phyloP scores from a whole-genome alignment of 345 rosid species.

The Moricandia moricandioides region DNA sequence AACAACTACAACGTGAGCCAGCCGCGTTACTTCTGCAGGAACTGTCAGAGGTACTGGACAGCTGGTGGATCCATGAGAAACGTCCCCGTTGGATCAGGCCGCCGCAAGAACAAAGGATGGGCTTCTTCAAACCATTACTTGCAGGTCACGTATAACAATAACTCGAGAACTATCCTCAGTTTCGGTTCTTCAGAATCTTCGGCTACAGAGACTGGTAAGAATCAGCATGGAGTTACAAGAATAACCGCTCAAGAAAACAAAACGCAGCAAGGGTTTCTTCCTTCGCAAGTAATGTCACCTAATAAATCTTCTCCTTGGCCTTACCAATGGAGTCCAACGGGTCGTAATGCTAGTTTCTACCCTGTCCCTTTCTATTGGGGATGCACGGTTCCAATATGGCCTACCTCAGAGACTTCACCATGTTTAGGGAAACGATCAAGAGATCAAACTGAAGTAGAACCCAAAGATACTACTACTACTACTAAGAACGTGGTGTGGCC shows the following conservation, averaged over 20 bases:
- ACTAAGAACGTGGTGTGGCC: constrained; percentile 24
- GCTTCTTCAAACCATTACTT: constrained; percentile 38
- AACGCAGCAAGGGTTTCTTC: constrained; percentile 29
- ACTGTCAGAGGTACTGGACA: constrained; percentile 93
- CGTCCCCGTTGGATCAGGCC: constrained; percentile 81
- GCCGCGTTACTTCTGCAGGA: constrained; percentile 87
- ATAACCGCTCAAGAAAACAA: constrained; percentile 22
- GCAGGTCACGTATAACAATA: constrained; percentile 35
- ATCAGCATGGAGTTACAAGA: too few relatives aligned
- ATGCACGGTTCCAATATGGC: constrained; percentile 34
- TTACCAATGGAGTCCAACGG: constrained; percentile 46
- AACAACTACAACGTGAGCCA: constrained; percentile 87
- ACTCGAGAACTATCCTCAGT: constrained; percentile 48
- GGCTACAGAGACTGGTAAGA: constrained; percentile 19
- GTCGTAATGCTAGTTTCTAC: constrained; percentile 40
- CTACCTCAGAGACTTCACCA: constrained; percentile 27
- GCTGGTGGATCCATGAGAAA: constrained; percentile 89
- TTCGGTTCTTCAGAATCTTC: constrained; percentile 58
- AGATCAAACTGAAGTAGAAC: constrained; percentile 39
- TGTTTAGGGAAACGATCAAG: constrained; percentile 63
- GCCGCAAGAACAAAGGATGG: constrained; percentile 73
- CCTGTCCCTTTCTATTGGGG: constrained; percentile 55
- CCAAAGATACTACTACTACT: neutral
- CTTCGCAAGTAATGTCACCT: constrained; percentile 27
- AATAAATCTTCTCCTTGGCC: constrained; percentile 44